These are phyloP conservation scores for Amaranthus tricolor DNA, from an alignment of 179 eudicot genomes.

Conservation along the genomic window DNA sequence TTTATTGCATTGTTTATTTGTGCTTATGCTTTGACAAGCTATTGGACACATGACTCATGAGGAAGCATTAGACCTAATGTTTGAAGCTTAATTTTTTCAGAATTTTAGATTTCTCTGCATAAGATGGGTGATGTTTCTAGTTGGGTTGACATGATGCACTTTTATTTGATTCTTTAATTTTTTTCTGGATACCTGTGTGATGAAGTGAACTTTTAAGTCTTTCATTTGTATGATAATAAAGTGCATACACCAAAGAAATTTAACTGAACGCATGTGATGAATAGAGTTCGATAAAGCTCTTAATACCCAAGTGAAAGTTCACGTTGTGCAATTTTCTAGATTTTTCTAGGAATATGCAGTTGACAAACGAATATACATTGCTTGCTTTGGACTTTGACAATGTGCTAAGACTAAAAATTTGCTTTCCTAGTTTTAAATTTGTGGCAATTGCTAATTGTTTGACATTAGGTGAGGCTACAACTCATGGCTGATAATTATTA, in stretches of 20 bases:
- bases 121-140: not conserved
- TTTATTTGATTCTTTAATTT: not conserved
- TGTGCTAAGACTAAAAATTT: not conserved
- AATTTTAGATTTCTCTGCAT: not conserved
- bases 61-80: not conserved
- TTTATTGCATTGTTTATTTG: not conserved
- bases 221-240: not conserved
- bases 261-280: not conserved
- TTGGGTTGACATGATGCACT: slow-evolving; percentile 8
- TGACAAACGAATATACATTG: not conserved
- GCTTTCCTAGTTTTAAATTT: not conserved
- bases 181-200: not conserved
- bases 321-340: not conserved
- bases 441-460: not conserved
- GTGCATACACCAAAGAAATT: slow-evolving; percentile 5
- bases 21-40: not conserved
- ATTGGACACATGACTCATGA: not conserved
- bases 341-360: not conserved
- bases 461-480: not conserved
- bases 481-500: slow-evolving; percentile 6
- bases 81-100: not conserved
- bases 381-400: slow-evolving; percentile 1
- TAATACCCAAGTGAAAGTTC: not conserved
- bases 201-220: not conserved
- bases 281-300: not conserved